Conservation (phyloP, 805 yeast species). For the Wickerhamomyces hampshirensis region DNA sequence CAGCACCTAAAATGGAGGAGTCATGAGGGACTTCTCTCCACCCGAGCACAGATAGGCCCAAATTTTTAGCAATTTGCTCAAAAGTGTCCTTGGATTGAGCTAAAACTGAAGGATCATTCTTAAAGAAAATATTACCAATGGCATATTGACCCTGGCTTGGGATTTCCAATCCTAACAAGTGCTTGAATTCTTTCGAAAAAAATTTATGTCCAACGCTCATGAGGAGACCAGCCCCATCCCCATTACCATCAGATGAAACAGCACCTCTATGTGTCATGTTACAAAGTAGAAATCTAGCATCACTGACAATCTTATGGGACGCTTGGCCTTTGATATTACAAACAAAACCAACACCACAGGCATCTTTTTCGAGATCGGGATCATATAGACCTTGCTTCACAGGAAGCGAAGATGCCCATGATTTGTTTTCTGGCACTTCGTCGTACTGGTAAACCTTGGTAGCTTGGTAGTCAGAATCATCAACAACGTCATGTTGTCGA, state of each 20-base stretch:
- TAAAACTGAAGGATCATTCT: slow-evolving; percentile 69
- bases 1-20: slow-evolving; percentile 91
- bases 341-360: slow-evolving; percentile 98
- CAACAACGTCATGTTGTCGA: slow-evolving; percentile 12
- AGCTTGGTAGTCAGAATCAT: slow-evolving; percentile 12
- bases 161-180: slow-evolving; percentile 57
- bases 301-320: slow-evolving; percentile 90
- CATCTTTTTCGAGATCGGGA: slow-evolving; percentile 92
- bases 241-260: slow-evolving; percentile 93
- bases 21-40: slow-evolving; percentile 97
- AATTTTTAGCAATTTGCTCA: slow-evolving; percentile 69
- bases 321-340: slow-evolving; percentile 86
- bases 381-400: slow-evolving; percentile 84
- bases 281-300: slow-evolving; percentile 81
- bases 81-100: slow-evolving; percentile 70
- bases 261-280: slow-evolving; percentile 99
- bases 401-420: slow-evolving; percentile 93
- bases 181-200: slow-evolving; percentile 77
- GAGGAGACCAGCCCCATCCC: slow-evolving; percentile 98
- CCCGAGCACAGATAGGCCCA: slow-evolving; percentile 80
- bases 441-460: slow-evolving; percentile 43
- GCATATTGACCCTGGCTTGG: slow-evolving; percentile 89
- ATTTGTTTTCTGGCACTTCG: slow-evolving; percentile 69
- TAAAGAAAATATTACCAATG: slow-evolving; percentile 91
- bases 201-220: slow-evolving; percentile 88